Conservation (phyloP, 2,329 filamentous ascomycete species). For the Lachnellula arida region DNA sequence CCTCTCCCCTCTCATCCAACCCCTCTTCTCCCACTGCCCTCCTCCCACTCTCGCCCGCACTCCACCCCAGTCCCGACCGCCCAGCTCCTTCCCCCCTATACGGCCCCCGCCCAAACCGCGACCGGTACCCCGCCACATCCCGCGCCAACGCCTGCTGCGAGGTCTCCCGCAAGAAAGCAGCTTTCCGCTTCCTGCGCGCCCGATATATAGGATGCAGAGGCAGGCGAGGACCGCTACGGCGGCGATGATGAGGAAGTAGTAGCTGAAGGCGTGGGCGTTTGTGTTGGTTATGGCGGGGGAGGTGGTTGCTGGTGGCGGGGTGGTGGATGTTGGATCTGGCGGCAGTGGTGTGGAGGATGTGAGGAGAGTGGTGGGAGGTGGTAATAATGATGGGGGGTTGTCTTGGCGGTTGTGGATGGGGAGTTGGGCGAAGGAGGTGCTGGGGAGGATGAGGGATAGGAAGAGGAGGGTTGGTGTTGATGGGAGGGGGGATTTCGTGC, state of each 20-base stretch:
- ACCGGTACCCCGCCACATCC: constrained; percentile 23
- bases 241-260: constrained; percentile 47
- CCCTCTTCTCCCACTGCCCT: constrained; percentile 43
- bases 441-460: constrained; percentile 22
- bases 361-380: constrained; percentile 4
- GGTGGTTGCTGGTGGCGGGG: neutral
- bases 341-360: constrained; percentile 11
- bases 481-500: constrained; percentile 16
- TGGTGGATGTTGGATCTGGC: neutral
- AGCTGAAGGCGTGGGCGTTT: constrained; percentile 46
- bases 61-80: constrained; percentile 1
- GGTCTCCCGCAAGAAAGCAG: constrained; percentile 10
- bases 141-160: constrained; percentile 31
- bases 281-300: constrained; percentile 2
- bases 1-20: constrained; percentile 58
- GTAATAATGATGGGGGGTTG: neutral
- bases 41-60: constrained; percentile 11
- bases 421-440: constrained; percentile 20
- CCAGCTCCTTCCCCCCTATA: too few species aligned
- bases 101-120: constrained; percentile 7
- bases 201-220: constrained; percentile 40
- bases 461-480: constrained; percentile 21
- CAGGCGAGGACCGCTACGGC: constrained; percentile 40
- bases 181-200: constrained; percentile 33
- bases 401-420: neutral